phyloP scores from a whole-genome alignment of 1,284 basidiomycete genomes.

The Peniophora sp. region DNA sequence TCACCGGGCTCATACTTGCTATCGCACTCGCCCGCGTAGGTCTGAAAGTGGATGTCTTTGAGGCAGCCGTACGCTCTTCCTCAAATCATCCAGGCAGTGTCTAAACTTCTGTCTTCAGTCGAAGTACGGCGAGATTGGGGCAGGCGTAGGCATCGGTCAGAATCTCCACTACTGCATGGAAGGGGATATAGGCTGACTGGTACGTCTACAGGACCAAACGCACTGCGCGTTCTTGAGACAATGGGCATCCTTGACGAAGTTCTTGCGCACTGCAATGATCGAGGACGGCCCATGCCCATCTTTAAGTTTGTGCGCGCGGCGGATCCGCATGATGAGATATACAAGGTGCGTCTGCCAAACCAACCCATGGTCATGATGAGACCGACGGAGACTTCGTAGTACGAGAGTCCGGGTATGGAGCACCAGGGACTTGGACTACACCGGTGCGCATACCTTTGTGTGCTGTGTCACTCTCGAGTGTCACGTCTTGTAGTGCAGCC shows the following conservation, averaged over 20 bases:
- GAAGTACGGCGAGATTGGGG: conserved; percentile 40
- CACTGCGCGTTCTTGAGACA: conserved; percentile 31
- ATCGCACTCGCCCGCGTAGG: conserved; percentile 11
- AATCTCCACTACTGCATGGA: background rate
- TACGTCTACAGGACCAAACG: conserved; percentile 37
- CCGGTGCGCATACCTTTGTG: conserved; percentile 3
- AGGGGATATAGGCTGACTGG: background rate
- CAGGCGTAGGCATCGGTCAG: conserved; percentile 41
- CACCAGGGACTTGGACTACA: conserved; percentile 22
- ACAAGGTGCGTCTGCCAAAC: background rate
- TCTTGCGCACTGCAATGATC: conserved; percentile 26
- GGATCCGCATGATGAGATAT: conserved; percentile 10
- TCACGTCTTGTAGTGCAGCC: no score
- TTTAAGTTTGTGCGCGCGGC: conserved; percentile 34
- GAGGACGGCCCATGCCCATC: conserved; percentile 20
- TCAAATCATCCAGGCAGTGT: background rate
- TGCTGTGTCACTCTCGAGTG: no score
- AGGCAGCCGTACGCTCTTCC: conserved; percentile 11
- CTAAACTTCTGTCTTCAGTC: conserved; percentile 22
- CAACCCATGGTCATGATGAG: no score
- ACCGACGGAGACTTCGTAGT: no score
- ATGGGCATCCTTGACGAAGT: conserved; percentile 35
- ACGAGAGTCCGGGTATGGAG: conserved; percentile 19
- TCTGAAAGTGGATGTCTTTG: conserved; percentile 12
- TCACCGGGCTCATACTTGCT: conserved; percentile 12